Conservation (phyloP, 2,329 filamentous ascomycete genomes). For the Alternaria triticimaculans region DNA sequence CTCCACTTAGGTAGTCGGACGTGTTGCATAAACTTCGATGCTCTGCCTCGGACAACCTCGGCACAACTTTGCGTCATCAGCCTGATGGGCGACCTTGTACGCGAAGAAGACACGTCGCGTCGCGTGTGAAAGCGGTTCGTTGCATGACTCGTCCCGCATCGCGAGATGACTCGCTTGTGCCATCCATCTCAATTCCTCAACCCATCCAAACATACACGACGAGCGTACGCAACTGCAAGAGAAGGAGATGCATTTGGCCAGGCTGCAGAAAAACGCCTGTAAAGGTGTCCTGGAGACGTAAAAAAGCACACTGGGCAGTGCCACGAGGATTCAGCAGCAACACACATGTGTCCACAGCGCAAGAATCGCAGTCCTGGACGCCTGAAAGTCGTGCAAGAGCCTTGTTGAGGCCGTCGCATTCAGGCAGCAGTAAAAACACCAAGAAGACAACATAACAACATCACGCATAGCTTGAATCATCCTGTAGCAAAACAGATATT, state of each 20-base stretch:
- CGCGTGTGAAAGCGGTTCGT: not conserved
- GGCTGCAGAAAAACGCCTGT: not conserved
- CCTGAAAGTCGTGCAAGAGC: not conserved
- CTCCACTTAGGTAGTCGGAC: not conserved
- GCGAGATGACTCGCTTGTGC: not conserved
- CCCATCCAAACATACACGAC: not conserved
- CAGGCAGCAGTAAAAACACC: not conserved
- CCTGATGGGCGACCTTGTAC: not conserved
- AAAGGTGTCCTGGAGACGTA: not conserved
- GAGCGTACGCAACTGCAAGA: not conserved
- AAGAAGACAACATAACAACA: not conserved
- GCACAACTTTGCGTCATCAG: not conserved
- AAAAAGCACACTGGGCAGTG: not conserved
- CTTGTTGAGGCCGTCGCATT: not conserved
- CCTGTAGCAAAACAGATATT: not conserved
- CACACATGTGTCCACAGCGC: not conserved
- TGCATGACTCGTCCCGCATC: not conserved
- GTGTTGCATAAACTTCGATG: not conserved
- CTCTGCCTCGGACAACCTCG: not conserved
- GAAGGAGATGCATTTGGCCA: not conserved
- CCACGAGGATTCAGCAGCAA: not conserved
- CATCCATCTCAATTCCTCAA: not conserved
- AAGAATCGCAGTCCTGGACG: not conserved
- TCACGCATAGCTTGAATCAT: not conserved
- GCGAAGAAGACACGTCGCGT: not conserved